A percentile compares a stretch with the other conserved stretches of the same genome.
Evolutionary conservation across 2,329 filamentous ascomycete genomes (phyloP).

Genomic region (Coniella lustricola): DNA sequence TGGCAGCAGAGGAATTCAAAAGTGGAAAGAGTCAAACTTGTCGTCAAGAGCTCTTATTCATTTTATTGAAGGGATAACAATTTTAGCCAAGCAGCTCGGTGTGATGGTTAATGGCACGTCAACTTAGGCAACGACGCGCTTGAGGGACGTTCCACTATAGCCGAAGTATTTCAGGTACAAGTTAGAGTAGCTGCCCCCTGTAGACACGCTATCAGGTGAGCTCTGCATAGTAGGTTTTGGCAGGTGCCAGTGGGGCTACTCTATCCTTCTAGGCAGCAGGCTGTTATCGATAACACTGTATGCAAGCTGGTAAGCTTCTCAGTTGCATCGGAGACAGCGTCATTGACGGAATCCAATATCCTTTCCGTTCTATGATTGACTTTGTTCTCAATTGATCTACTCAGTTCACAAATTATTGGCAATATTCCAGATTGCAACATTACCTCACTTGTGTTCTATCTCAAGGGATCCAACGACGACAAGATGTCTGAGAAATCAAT

Average conservation of each 20-base stretch:
- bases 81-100: no score
- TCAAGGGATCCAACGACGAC: background rate
- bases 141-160: constrained; percentile 1
- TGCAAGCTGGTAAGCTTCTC: background rate
- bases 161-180: background rate
- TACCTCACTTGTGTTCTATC: background rate
- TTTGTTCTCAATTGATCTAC: no score
- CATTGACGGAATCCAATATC: background rate
- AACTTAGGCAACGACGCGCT: constrained; percentile 13
- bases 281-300: constrained; percentile 11
- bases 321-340: background rate
- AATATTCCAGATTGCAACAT: background rate
- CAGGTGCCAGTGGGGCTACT: background rate
- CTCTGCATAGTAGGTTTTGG: no score
- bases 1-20: background rate
- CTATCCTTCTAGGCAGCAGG: background rate
- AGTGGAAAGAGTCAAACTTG: background rate
- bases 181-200: background rate
- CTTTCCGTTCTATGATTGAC: no score
- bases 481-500: constrained; percentile 41
- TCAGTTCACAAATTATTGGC: background rate
- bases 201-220: constrained; percentile 14
- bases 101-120: constrained; percentile 5
- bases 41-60: background rate
- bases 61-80: background rate